These are phyloP conservation scores for Entonaema liquescens DNA, from an alignment of 495 filamentous ascomycete species.

Conservation along the genomic window DNA sequence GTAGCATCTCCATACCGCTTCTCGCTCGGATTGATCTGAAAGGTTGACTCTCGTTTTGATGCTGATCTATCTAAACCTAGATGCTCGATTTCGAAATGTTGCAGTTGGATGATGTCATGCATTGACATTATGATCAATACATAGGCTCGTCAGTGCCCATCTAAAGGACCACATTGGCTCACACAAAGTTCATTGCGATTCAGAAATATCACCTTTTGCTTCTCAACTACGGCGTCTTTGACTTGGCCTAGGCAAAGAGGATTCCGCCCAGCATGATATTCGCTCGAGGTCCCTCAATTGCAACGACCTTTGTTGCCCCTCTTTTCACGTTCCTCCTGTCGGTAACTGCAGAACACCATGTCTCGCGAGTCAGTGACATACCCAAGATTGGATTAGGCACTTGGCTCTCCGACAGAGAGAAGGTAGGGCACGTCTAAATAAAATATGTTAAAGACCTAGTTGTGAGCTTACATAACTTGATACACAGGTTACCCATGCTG, in stretches of 20 bases:
- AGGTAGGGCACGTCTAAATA: slow-evolving; percentile 23
- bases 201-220: neutral
- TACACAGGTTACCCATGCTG: slow-evolving; percentile 38
- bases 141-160: neutral
- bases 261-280: slow-evolving; percentile 7
- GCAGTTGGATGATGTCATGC: slow-evolving; percentile 34
- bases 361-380: slow-evolving; percentile 43
- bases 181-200: neutral
- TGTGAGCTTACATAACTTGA: neutral
- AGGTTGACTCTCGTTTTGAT: neutral
- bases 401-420: slow-evolving; percentile 45
- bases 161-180: neutral
- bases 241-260: neutral
- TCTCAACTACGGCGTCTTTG: neutral
- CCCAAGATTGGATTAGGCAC: slow-evolving; percentile 63
- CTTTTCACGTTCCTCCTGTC: slow-evolving; percentile 4
- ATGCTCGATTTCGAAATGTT: slow-evolving; percentile 11
- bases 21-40: slow-evolving; percentile 3
- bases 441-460: neutral
- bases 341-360: neutral
- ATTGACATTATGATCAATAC: slow-evolving; percentile 24
- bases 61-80: slow-evolving; percentile 11
- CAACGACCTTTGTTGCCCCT: neutral
- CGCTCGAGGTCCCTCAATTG: neutral
- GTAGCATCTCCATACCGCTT: slow-evolving; percentile 1